phyloP scores from a whole-genome alignment of 257 asterid species.

The Rubia yunnanensis region DNA sequence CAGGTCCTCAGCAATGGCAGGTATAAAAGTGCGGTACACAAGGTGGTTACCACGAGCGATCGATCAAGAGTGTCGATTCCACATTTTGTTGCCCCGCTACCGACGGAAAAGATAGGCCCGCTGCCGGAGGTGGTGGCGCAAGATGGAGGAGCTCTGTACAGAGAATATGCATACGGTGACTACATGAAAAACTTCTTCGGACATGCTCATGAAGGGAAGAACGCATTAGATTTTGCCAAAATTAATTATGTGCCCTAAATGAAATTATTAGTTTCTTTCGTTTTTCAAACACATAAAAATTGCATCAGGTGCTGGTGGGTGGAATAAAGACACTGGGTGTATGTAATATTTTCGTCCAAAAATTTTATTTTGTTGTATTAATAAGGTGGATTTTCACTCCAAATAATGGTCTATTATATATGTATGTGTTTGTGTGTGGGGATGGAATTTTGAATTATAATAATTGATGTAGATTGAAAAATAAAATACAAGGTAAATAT shows the following conservation, averaged over 20 bases:
- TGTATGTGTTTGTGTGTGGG: too few species aligned
- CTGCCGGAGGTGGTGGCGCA: not conserved
- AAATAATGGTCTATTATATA: too few species aligned
- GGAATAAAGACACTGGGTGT: not conserved
- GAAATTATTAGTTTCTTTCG: too few species aligned
- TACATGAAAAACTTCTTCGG: constrained; percentile 1
- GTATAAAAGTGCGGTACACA: not conserved
- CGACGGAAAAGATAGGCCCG: not conserved
- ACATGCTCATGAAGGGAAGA: not conserved
- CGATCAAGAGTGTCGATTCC: not conserved
- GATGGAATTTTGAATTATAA: too few species aligned
- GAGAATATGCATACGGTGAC: not conserved
- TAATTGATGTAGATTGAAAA: too few species aligned
- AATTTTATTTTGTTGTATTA: too few species aligned
- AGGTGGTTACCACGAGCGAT: not conserved
- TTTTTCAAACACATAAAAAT: too few species aligned
- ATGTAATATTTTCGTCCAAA: too few species aligned
- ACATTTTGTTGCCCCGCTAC: not conserved
- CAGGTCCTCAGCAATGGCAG: not conserved
- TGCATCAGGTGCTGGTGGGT: not conserved
- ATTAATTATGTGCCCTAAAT: not conserved
- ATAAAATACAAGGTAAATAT: too few species aligned
- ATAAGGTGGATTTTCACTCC: too few species aligned
- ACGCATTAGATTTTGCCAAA: not conserved
- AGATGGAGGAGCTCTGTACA: not conserved